Evolutionary conservation across 441 rosid genomes (phyloP).

Genomic region (Adansonia madagascariensis): DNA sequence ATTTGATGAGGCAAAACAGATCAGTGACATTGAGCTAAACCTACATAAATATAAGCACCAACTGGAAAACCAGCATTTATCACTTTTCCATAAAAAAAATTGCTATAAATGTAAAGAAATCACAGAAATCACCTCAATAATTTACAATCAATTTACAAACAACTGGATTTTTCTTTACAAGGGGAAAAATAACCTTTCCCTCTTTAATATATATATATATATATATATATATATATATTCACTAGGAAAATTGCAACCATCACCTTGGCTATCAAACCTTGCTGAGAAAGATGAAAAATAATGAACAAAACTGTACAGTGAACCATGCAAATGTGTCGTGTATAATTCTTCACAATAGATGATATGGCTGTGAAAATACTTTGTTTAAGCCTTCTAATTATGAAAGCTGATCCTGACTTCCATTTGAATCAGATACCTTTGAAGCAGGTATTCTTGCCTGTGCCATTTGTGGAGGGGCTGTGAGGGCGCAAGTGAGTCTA

Average conservation of each 20-base stretch:
- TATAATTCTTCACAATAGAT: slow-evolving; percentile 2
- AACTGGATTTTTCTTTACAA: not conserved
- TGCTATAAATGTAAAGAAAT: not conserved
- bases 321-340: slow-evolving; percentile 34
- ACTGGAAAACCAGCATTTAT: not conserved
- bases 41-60: too few species aligned
- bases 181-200: not conserved
- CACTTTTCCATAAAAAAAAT: not conserved
- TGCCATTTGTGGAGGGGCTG: slow-evolving; percentile 72
- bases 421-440: slow-evolving; percentile 40
- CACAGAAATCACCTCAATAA: not conserved
- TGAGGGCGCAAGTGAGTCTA: slow-evolving; percentile 74
- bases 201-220: not conserved
- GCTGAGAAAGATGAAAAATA: not conserved
- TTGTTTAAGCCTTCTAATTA: slow-evolving; percentile 24
- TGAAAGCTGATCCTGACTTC: slow-evolving; percentile 36
- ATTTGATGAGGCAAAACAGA: not conserved
- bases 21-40: not conserved
- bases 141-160: not conserved
- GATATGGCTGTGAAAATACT: slow-evolving; percentile 20
- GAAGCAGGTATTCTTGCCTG: slow-evolving; percentile 43
- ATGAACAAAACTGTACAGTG: slow-evolving; percentile 44
- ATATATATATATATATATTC: not conserved
- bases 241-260: not conserved
- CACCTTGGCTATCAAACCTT: not conserved